Evolutionary conservation across 2,329 filamentous ascomycete genomes (phyloP), one percentile per base, ranked within the genome.

Genomic region (Chalaropsis ovoidea): DNA sequence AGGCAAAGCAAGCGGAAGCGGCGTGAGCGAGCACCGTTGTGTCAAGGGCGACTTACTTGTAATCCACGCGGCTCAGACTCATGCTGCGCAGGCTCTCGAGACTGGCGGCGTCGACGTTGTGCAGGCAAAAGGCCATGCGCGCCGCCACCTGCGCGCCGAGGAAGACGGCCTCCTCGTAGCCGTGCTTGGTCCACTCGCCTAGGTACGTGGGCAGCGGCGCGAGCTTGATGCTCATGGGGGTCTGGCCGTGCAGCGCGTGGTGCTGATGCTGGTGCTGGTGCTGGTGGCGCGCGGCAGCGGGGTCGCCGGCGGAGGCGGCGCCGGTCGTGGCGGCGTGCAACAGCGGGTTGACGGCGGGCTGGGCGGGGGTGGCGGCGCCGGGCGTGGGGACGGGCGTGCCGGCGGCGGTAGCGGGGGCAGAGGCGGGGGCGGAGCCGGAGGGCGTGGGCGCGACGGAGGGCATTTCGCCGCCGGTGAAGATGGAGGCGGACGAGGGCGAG

Each of bases 361-460:
- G 45, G 79, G 85, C 80, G 65, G 81, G 79, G 63, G 75, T 80
- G 68, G 72, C 86, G 72, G 74, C 79, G 73, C 78, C 31, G 27
- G 63, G 56, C 8, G 41, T 52, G 3, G 63, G 54, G 2, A 13
- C 90, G 0, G 94, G 95, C 0, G 93, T 97, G 75, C 95, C 94
- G 17, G 91, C 85, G 42, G 93, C 93, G 0, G 93, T 97, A 52
- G 52, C 82, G 69, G 77, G 82, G 70, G 78, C 81, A 1, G 89
- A 90, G 0, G 94, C 95, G 1, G 93, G 97, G 75, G 95, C 93
- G n/a, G 90, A 85, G 42, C 93, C 93, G 0, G 93, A 97, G 0
- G 94, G 94, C 0, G 94, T 97, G 39, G 89, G 91, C 73, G 96
- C 84, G 76, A 94, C 93, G 8, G 91, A 96, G 7, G 94, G 94